These are phyloP conservation scores for Closterium sp. DNA, from an alignment of 139 green algal species.

Conservation along the genomic window DNA sequence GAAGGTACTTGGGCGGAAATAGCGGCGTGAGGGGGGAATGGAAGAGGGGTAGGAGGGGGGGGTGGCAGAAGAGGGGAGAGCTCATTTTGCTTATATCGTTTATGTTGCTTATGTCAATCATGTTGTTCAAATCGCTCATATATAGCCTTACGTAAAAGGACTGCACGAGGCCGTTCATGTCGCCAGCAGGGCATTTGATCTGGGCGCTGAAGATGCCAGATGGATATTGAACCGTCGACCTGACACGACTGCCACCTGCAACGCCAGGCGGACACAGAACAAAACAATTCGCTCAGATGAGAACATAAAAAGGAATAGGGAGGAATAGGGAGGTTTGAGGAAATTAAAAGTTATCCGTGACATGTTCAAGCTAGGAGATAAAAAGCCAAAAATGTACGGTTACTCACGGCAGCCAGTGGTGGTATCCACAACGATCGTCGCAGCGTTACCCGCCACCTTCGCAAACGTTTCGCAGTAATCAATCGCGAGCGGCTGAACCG, in stretches of 20 bases:
- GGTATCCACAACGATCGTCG: not conserved
- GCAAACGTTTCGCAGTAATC: not conserved
- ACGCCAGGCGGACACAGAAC: not conserved
- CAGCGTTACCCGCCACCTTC: not conserved
- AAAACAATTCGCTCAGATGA: not conserved
- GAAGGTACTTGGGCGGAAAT: too few relatives aligned
- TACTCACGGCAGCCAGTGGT: not conserved
- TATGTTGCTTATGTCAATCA: too few relatives aligned
- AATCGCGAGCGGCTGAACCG: not conserved
- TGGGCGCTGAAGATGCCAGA: conserved; percentile 5
- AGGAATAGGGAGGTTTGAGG: too few relatives aligned
- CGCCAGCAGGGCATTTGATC: conserved; percentile 38
- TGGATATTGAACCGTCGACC: conserved; percentile 1
- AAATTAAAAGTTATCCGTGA: too few relatives aligned
- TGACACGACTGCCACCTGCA: not conserved
- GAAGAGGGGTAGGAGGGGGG: too few relatives aligned
- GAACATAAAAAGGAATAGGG: not conserved
- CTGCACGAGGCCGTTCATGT: conserved; percentile 31
- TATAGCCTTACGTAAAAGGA: conserved; percentile 25
- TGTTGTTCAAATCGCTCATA: too few relatives aligned
- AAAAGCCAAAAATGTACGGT: too few relatives aligned
- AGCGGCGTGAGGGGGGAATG: too few relatives aligned
- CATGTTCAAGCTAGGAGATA: too few relatives aligned
- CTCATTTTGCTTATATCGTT: too few relatives aligned
- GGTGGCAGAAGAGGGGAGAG: too few relatives aligned